These are phyloP conservation scores for Ophiosphaerella herpotricha DNA, from an alignment of 2,329 filamentous ascomycete species.

Conservation along the genomic window DNA sequence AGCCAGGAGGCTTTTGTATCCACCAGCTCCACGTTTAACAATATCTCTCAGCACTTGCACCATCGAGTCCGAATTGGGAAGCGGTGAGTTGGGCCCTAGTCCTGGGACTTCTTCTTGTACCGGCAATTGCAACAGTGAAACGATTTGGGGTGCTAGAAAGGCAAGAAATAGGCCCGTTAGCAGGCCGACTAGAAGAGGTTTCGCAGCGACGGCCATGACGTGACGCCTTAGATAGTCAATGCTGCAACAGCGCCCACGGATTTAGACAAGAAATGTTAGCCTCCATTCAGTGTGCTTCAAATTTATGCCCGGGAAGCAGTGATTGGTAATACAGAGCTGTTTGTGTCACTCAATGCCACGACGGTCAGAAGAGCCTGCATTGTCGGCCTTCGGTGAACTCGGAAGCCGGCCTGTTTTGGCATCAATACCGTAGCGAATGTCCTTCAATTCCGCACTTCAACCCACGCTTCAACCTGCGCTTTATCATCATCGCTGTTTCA, in stretches of 20 bases:
- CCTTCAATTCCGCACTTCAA: neutral
- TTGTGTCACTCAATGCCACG: too few relatives aligned
- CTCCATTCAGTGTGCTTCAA: neutral
- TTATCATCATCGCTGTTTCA: neutral
- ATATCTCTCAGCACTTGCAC: conserved; percentile 41
- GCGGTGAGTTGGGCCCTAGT: conserved; percentile 8
- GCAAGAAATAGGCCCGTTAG: conserved; percentile 34
- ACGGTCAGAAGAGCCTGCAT: neutral
- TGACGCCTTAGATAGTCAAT: conserved; percentile 6
- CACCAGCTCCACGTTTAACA: conserved; percentile 30
- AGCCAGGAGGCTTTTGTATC: conserved; percentile 22
- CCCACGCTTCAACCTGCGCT: neutral
- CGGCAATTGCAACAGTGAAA: conserved; percentile 24
- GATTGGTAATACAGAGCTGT: too few relatives aligned
- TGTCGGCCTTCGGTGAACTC: neutral
- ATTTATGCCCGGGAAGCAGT: too few relatives aligned
- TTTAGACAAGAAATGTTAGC: neutral
- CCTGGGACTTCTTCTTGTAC: conserved; percentile 4
- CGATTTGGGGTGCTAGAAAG: conserved; percentile 27
- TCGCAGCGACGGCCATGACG: conserved; percentile 22
- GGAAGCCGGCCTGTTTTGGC: neutral
- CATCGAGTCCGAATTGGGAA: conserved; percentile 25
- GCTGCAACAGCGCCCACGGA: neutral
- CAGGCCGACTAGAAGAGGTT: conserved; percentile 29
- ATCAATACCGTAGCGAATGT: neutral